phyloP scores from a whole-genome alignment of 441 rosid species.

The Euphorbia schlechtendalii region DNA sequence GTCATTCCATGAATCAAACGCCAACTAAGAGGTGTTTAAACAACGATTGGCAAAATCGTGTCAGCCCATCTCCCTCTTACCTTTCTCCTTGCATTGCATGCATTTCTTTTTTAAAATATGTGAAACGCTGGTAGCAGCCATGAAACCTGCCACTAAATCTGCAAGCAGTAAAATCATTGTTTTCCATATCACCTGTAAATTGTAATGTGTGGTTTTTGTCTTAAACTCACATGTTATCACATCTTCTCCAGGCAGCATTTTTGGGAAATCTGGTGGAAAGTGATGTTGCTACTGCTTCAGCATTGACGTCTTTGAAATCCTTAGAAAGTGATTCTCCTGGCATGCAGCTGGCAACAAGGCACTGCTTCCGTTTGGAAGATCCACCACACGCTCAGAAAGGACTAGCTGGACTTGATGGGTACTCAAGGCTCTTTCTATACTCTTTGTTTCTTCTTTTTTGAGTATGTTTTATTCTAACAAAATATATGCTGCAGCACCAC shows the following conservation, averaged over 20 bases:
- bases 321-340: conserved; percentile 49
- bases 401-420: conserved; percentile 48
- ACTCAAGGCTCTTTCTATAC: conserved; percentile 17
- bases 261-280: conserved; percentile 58
- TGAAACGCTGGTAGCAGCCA: neutral
- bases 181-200: neutral
- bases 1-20: too few species aligned
- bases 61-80: neutral
- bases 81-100: neutral
- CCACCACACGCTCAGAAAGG: conserved; percentile 65
- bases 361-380: conserved; percentile 88
- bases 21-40: too few species aligned
- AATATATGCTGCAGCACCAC: conserved; percentile 48
- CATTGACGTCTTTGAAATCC: conserved; percentile 60
- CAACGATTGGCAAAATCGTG: neutral
- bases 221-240: neutral
- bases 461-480: conserved; percentile 30
- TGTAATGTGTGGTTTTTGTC: neutral
- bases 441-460: conserved; percentile 5
- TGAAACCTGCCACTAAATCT: neutral
- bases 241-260: conserved; percentile 65
- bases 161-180: neutral
- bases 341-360: conserved; percentile 67
- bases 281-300: conserved; percentile 67
- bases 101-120: neutral